Conservation (phyloP, 495 filamentous ascomycete species). For the Aspergillus homomorphus region DNA sequence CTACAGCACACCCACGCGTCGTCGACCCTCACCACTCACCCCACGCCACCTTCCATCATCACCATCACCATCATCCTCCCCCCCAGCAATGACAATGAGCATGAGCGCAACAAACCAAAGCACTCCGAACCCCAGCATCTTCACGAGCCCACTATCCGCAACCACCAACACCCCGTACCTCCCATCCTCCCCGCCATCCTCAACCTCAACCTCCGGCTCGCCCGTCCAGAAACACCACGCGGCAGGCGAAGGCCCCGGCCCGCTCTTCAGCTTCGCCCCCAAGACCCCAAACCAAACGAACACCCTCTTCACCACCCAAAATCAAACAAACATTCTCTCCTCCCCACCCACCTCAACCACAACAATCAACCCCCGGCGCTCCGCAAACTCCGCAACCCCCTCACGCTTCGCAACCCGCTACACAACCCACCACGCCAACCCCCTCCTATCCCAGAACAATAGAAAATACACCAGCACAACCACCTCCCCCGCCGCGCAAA, state of each 20-base stretch:
- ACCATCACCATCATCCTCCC: neutral
- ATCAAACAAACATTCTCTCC: neutral
- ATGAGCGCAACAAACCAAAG: too few relatives aligned
- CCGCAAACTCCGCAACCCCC: constrained; percentile 11
- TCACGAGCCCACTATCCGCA: neutral
- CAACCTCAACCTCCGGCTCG: neutral
- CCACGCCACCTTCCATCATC: constrained; percentile 18
- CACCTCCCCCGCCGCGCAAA: constrained; percentile 27
- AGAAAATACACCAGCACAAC: constrained; percentile 12
- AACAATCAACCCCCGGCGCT: constrained; percentile 4
- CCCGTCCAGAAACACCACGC: neutral
- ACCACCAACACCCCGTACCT: neutral
- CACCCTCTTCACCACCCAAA: neutral
- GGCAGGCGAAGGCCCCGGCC: too few relatives aligned
- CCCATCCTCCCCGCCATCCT: neutral
- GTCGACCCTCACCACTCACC: constrained; percentile 52
- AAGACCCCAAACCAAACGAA: constrained; percentile 7
- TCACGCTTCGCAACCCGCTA: constrained; percentile 32
- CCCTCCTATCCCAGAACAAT: constrained; percentile 19
- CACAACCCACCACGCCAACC: constrained; percentile 27
- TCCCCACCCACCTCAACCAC: neutral
- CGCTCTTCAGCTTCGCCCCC: neutral
- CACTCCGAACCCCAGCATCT: constrained; percentile 4
- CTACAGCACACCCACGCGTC: constrained; percentile 40
- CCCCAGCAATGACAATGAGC: constrained; percentile 5